Percentiles rank a stretch among this genome's conserved stretches.
phyloP scores from a whole-genome alignment of 176 grass and related monocot species.

The Ananas comosus region DNA sequence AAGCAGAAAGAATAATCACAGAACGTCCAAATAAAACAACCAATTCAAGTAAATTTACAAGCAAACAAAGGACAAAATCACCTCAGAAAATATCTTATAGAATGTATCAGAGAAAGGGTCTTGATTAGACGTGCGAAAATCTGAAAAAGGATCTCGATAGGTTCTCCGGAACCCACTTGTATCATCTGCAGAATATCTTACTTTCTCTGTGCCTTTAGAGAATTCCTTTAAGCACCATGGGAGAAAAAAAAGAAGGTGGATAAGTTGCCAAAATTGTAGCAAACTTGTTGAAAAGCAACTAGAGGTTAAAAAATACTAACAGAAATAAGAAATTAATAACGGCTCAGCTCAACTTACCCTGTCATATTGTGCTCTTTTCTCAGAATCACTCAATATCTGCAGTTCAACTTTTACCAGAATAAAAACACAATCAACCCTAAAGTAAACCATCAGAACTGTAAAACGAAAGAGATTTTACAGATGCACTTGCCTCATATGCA shows the following conservation, averaged over 20 bases:
- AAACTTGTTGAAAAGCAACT: background rate
- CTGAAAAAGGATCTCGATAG: slow-evolving; percentile 65
- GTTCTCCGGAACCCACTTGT: slow-evolving; percentile 35
- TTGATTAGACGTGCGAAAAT: slow-evolving; percentile 39
- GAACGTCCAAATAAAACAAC: slow-evolving; percentile 1
- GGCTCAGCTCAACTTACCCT: slow-evolving; percentile 34
- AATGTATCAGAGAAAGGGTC: slow-evolving; percentile 73
- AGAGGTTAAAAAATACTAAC: background rate
- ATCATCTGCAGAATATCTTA: slow-evolving; percentile 23
- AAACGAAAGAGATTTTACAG: slow-evolving; percentile 14
- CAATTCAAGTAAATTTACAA: background rate
- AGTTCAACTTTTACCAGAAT: slow-evolving; percentile 22
- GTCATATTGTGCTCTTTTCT: slow-evolving; percentile 71
- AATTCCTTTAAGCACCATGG: slow-evolving; percentile 43
- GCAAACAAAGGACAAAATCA: slow-evolving; percentile 22
- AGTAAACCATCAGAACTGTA: background rate
- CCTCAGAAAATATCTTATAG: slow-evolving; percentile 94
- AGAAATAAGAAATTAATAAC: background rate
- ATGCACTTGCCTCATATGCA: slow-evolving; percentile 79
- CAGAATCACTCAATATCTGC: slow-evolving; percentile 77
- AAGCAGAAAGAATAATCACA: slow-evolving; percentile 27
- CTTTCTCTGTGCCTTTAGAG: slow-evolving; percentile 41
- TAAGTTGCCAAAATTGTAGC: background rate
- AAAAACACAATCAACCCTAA: slow-evolving; percentile 20
- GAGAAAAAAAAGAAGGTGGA: background rate